Evolutionary conservation across 1,139 yeast species (phyloP).

Genomic region (Zhuliangozyma blackwelliae): DNA sequence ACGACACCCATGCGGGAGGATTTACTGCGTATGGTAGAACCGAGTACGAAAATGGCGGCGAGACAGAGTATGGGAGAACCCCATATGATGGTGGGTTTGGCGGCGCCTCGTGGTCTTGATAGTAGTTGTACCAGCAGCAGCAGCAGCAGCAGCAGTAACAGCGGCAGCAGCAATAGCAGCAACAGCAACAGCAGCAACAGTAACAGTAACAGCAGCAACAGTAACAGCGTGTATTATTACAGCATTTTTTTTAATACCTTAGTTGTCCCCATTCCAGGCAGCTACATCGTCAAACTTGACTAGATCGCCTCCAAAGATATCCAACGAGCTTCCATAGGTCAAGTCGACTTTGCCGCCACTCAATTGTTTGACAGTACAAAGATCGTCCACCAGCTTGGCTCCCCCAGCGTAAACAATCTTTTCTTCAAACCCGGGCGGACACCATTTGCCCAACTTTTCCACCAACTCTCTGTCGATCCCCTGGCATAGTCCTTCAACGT

Average conservation of each 20-base stretch:
- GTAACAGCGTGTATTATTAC: neutral
- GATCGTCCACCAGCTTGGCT: slow-evolving; percentile 69
- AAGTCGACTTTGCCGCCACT: slow-evolving; percentile 83
- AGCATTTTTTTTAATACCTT: neutral
- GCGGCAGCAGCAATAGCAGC: too few relatives aligned
- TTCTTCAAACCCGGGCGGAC: slow-evolving; percentile 48
- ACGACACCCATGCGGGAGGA: slow-evolving; percentile 41
- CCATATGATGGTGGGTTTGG: slow-evolving; percentile 42
- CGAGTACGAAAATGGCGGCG: slow-evolving; percentile 35
- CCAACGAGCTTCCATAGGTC: slow-evolving; percentile 89
- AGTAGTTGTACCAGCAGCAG: slow-evolving; percentile 4
- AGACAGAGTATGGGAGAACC: slow-evolving; percentile 32
- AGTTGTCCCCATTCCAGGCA: slow-evolving; percentile 53
- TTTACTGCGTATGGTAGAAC: slow-evolving; percentile 51
- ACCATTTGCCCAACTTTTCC: slow-evolving; percentile 71
- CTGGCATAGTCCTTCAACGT: slow-evolving; percentile 91
- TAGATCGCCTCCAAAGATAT: slow-evolving; percentile 84
- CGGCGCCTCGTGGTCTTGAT: slow-evolving; percentile 18
- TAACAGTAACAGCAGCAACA: too few relatives aligned
- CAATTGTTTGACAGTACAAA: slow-evolving; percentile 56
- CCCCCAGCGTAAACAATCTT: slow-evolving; percentile 97
- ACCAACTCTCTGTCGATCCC: slow-evolving; percentile 88
- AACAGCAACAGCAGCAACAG: too few relatives aligned
- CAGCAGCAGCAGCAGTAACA: neutral
- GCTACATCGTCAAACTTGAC: slow-evolving; percentile 75